phyloP scores from a whole-genome alignment of 768 basidiomycete species.

The Tubosaeta sp. region DNA sequence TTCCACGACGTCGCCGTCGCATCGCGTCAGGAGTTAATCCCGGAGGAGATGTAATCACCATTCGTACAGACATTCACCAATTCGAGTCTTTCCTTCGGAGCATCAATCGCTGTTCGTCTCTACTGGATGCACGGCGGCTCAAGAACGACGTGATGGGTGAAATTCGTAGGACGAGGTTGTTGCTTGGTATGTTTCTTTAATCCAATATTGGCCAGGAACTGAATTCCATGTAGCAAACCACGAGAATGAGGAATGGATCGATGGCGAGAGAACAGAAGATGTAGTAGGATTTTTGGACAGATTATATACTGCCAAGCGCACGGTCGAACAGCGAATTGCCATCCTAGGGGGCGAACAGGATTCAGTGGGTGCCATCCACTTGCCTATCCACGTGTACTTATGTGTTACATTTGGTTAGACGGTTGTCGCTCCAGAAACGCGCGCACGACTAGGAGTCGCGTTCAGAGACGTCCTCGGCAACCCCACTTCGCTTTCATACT shows the following conservation, averaged over 20 bases:
- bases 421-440: constrained; percentile 40
- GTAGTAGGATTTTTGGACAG: constrained; percentile 84
- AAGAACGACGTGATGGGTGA: constrained; percentile 94
- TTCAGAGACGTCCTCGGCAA: constrained; percentile 82
- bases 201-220: not conserved
- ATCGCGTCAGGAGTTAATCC: constrained; percentile 40
- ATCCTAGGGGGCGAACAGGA: constrained; percentile 70
- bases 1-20: constrained; percentile 49
- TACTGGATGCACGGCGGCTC: constrained; percentile 84
- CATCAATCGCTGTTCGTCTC: constrained; percentile 73
- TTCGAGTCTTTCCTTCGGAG: constrained; percentile 91
- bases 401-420: constrained; percentile 26
- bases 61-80: constrained; percentile 73
- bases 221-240: constrained; percentile 56
- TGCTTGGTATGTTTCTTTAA: constrained; percentile 51
- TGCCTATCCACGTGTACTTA: constrained; percentile 1
- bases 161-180: constrained; percentile 71
- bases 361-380: constrained; percentile 38
- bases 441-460: constrained; percentile 46
- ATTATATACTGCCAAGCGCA: constrained; percentile 83
- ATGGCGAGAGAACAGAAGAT: constrained; percentile 79
- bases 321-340: constrained; percentile 81
- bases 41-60: constrained; percentile 68
- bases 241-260: constrained; percentile 85
- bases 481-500: constrained; percentile 88